These are phyloP conservation scores for Schwanniomyces occidentalis DNA, from an alignment of 805 yeast species.

Conservation along the genomic window DNA sequence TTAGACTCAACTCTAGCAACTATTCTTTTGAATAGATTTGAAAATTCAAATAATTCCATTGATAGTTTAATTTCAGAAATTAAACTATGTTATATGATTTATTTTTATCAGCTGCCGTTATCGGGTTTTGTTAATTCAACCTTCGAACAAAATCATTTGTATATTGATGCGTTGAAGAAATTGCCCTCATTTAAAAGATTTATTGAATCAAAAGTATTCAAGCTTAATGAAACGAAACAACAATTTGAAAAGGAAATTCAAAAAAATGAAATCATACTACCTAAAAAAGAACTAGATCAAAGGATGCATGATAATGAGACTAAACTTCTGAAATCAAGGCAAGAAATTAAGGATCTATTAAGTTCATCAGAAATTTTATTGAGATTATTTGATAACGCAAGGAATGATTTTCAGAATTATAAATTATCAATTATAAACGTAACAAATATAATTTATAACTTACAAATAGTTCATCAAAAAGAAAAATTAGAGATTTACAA, in stretches of 20 bases:
- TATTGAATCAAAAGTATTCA: constrained; percentile 24
- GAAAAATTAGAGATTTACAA: constrained; percentile 34
- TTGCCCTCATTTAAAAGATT: constrained; percentile 37
- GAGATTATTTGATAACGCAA: constrained; percentile 15
- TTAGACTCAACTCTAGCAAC: constrained; percentile 24
- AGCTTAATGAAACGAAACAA: constrained; percentile 7
- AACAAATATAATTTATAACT: constrained; percentile 21
- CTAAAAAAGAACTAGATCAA: neutral
- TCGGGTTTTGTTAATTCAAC: constrained; percentile 21
- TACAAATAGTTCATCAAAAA: constrained; percentile 14
- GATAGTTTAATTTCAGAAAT: constrained; percentile 39
- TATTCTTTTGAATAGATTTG: constrained; percentile 34
- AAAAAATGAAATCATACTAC: neutral
- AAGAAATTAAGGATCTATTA: constrained; percentile 16
- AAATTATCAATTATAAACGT: constrained; percentile 26
- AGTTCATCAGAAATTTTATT: constrained; percentile 13
- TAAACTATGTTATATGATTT: constrained; percentile 38
- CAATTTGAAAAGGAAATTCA: neutral
- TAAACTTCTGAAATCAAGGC: constrained; percentile 1
- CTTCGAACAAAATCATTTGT: constrained; percentile 10
- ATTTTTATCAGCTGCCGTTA: constrained; percentile 40
- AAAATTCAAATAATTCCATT: constrained; percentile 41
- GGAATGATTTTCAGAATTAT: constrained; percentile 21
- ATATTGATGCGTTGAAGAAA: constrained; percentile 27
- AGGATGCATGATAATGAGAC: neutral